Base-by-base conservation (phyloP, 768 basidiomycete genomes). In the Pleurotus ostreatus region DNA sequence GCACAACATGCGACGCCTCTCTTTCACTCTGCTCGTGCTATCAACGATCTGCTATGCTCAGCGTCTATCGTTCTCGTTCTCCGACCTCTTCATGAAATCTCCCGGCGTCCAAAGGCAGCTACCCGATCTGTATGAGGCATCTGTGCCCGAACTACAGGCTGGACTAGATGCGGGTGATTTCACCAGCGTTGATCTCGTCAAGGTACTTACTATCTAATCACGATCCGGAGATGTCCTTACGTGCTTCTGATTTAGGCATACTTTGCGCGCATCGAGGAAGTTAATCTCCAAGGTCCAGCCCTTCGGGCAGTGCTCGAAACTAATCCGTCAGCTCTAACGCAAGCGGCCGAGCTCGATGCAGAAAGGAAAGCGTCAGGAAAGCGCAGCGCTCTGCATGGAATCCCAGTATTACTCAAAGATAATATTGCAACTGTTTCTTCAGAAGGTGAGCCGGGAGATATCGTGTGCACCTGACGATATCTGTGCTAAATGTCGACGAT, bases 241-340 rank as follows among this genome's bases (percentile, higher is more conserved):
- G 7, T 6, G 12, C 7, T 25, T 8, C 26, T 54, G 23, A n/a
- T 4, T 4, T 41, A 87, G 85, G 83, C 84, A 2, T 88, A 88
- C 64, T 73, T 87, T 60, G 78, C 80, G 9, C 76, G 86, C 2
- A 86, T 87, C 22, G 81, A 85, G 3, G 81, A 88, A 62, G 86
- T 88, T n/a, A 87, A 88, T 61, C 61, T 79, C 15, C 70, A 81
- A 56, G 84, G 85, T 1, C 79, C 84, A 9, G 68, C 67, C 44
- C 68, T 88, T 7, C 80, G 76, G 8, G 85, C 85, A 0, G 75
- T 88, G 4, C 68, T 85, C 12, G 86, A 88, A 55, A 69, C 70
- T 0, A 88, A 83, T 46, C 74, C 80, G 0, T 74, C 73, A 5
- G 84, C 84, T 2, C 69, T 86, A 8, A 61, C 53, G 12, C 74